A percentile compares a stretch with the other conserved stretches of the same genome.
phyloP scores from a whole-genome alignment of 140 eudicot genomes.

The Anethum foeniculum region DNA sequence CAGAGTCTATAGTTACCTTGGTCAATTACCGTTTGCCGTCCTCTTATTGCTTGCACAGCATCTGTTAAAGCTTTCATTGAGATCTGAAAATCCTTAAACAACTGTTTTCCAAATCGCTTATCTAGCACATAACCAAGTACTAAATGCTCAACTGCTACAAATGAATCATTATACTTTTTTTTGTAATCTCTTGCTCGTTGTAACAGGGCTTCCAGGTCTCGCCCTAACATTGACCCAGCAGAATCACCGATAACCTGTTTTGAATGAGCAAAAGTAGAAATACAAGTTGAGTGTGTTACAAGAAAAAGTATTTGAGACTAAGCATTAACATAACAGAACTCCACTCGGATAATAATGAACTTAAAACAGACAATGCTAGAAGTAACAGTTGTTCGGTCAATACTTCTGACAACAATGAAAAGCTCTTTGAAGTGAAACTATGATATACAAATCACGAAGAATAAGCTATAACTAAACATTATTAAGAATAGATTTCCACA shows the following conservation, averaged over 20 bases:
- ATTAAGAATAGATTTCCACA: background rate
- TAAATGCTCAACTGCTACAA: slow-evolving; percentile 91
- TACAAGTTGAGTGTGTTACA: background rate
- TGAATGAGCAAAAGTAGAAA: background rate
- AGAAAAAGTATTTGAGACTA: background rate
- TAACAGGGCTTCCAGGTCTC: slow-evolving; percentile 78
- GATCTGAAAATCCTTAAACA: slow-evolving; percentile 69
- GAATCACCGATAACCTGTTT: slow-evolving; percentile 84
- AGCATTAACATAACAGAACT: background rate
- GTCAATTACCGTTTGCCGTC: slow-evolving; percentile 81
- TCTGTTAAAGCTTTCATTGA: slow-evolving; percentile 49
- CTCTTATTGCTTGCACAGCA: slow-evolving; percentile 81
- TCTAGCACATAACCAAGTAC: slow-evolving; percentile 85
- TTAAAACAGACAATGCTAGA: background rate
- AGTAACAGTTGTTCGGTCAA: background rate
- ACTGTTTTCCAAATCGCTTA: slow-evolving; percentile 79
- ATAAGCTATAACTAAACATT: background rate
- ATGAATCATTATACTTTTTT: slow-evolving; percentile 86
- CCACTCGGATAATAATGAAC: background rate
- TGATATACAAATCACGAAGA: background rate
- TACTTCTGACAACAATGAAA: background rate
- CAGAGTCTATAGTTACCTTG: slow-evolving; percentile 43
- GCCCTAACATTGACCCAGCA: slow-evolving; percentile 87
- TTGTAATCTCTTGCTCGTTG: slow-evolving; percentile 78
- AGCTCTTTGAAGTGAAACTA: background rate